Evolutionary conservation across 768 basidiomycete genomes (phyloP).

Genomic region (Mycena maculata): DNA sequence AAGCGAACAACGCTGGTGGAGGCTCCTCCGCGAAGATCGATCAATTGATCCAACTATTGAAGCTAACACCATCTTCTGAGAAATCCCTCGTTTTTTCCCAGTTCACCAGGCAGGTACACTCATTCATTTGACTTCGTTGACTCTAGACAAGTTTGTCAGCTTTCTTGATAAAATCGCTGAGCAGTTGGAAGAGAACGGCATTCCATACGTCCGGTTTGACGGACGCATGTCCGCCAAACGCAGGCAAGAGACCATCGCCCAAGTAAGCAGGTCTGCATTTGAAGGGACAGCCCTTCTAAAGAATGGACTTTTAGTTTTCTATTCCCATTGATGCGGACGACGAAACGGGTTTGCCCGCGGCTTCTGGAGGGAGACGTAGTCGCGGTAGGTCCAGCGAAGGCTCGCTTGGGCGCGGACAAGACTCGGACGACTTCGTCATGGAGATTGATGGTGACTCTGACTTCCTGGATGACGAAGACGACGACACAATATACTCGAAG

Average conservation of each 20-base stretch:
- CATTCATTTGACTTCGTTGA: not conserved
- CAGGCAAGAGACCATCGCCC: conserved; percentile 80
- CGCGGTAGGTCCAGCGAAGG: conserved; percentile 21
- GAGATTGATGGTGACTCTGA: conserved; percentile 46
- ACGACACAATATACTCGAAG: conserved; percentile 35
- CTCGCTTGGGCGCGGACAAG: conserved; percentile 14
- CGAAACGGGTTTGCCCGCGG: conserved; percentile 42
- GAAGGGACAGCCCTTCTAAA: not conserved
- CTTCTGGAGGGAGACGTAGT: conserved; percentile 22
- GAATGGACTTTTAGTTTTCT: conserved; percentile 60
- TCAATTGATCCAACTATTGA: conserved; percentile 79
- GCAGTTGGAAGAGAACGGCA: conserved; percentile 72
- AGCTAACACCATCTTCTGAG: conserved; percentile 72
- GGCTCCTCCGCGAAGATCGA: conserved; percentile 89
- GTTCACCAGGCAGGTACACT: conserved; percentile 73
- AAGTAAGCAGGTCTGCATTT: conserved; percentile 23
- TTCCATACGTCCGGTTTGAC: conserved; percentile 84
- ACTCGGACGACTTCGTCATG: conserved; percentile 47
- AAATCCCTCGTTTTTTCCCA: conserved; percentile 93
- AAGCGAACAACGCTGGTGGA: conserved; percentile 50
- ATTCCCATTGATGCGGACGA: conserved; percentile 60
- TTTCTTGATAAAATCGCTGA: conserved; percentile 69
- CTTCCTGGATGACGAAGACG: conserved; percentile 48
- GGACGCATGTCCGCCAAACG: conserved; percentile 86
- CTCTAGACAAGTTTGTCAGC: conserved; percentile 10